phyloP scores from a whole-genome alignment of 768 basidiomycete genomes.

The Hygrophoropsis aurantiaca region DNA sequence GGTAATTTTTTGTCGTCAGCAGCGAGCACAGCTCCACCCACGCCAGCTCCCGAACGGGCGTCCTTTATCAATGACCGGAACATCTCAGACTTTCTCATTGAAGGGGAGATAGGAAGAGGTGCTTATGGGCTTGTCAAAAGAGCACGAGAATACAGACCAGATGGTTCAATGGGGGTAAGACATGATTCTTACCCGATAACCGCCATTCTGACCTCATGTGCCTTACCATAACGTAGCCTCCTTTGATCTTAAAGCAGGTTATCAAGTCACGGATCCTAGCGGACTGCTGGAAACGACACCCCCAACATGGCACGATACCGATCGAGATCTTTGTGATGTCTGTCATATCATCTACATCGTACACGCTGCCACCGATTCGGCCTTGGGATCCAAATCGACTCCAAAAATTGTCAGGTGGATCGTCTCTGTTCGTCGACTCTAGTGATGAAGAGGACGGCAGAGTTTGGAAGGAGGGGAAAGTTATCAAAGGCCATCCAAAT shows the following conservation, averaged over 20 bases:
- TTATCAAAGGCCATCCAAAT: conserved; percentile 89
- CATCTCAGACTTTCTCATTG: conserved; percentile 84
- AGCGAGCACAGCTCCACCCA: conserved; percentile 62
- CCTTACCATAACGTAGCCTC: conserved; percentile 51
- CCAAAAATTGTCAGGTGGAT: conserved; percentile 18
- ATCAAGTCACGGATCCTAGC: conserved; percentile 98
- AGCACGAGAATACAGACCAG: conserved; percentile 71
- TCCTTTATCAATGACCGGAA: conserved; percentile 56
- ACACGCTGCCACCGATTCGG: conserved; percentile 72
- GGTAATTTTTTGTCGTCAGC: conserved; percentile 63
- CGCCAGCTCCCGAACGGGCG: conserved; percentile 41
- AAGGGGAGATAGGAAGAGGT: conserved; percentile 87
- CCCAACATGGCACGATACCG: conserved; percentile 91
- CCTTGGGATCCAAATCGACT: conserved; percentile 80
- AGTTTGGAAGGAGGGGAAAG: conserved; percentile 67
- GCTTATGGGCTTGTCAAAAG: conserved; percentile 96
- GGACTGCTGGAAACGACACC: conserved; percentile 99
- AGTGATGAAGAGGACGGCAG: conserved; percentile 14
- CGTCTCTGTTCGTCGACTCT: conserved; percentile 8
- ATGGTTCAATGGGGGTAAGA: conserved; percentile 84
- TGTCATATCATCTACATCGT: conserved; percentile 78
- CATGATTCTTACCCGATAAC: conserved; percentile 6
- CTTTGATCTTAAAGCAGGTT: conserved; percentile 94
- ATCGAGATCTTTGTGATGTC: conserved; percentile 98
- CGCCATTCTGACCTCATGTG: conserved; percentile 17